Evolutionary conservation across 148 eudicot genomes (phyloP).

Genomic region (Cornus suecica): DNA sequence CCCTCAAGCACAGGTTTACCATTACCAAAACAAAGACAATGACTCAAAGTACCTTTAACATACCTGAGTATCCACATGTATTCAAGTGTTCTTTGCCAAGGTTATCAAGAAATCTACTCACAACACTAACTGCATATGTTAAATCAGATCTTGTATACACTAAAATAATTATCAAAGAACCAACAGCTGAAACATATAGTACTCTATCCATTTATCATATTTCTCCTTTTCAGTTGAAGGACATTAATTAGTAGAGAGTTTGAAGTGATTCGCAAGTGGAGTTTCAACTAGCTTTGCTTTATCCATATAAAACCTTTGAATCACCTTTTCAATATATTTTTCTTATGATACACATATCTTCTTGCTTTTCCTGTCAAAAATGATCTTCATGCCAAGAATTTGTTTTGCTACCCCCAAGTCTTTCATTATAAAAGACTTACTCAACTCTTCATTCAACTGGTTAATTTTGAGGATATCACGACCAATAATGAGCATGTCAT

Average conservation of each 20-base stretch:
- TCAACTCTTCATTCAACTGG: neutral
- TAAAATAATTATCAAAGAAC: neutral
- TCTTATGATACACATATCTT: constrained; percentile 8
- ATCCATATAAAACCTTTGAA: constrained; percentile 8
- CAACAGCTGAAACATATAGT: neutral
- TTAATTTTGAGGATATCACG: neutral
- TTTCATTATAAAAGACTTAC: constrained; percentile 4
- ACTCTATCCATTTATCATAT: neutral
- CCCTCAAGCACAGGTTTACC: neutral
- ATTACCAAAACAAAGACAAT: neutral
- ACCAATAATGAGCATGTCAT: constrained; percentile 20
- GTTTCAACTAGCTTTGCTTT: neutral
- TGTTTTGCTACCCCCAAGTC: neutral
- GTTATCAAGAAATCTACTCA: neutral
- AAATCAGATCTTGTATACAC: neutral
- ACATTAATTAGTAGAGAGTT: neutral
- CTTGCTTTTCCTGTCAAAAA: neutral
- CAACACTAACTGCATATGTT: neutral
- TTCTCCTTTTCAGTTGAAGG: neutral
- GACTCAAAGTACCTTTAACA: neutral
- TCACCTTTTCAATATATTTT: neutral
- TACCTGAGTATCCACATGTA: neutral
- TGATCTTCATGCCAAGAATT: neutral
- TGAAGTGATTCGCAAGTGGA: neutral
- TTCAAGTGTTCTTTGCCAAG: neutral